phyloP scores from a whole-genome alignment of 495 filamentous ascomycete species.

The Aspergillus biplanus region DNA sequence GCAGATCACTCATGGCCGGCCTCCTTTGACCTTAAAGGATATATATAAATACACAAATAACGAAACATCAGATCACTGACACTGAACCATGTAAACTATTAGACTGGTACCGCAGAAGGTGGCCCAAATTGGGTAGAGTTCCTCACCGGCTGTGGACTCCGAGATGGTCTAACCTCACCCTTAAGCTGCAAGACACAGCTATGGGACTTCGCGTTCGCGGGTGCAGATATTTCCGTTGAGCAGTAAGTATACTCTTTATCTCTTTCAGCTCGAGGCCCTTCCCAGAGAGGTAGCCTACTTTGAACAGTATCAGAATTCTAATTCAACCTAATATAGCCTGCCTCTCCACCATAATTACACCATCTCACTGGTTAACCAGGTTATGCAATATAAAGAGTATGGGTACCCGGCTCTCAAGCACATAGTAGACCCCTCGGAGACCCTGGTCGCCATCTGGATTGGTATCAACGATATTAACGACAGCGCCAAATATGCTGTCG shows the following conservation, averaged over 20 bases:
- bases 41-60: neutral
- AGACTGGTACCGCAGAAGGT: constrained; percentile 49
- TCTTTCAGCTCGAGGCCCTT: neutral
- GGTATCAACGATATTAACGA: constrained; percentile 51
- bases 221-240: constrained; percentile 49
- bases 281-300: neutral
- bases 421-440: constrained; percentile 27
- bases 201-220: constrained; percentile 61
- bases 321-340: constrained; percentile 26
- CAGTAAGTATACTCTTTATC: constrained; percentile 30
- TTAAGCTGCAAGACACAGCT: constrained; percentile 46
- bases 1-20: neutral
- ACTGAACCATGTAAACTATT: neutral
- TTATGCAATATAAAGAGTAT: constrained; percentile 40
- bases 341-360: constrained; percentile 55
- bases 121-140: constrained; percentile 57
- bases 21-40: neutral
- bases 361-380: constrained; percentile 47
- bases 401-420: constrained; percentile 32
- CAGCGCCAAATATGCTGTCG: constrained; percentile 40
- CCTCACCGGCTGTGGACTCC: constrained; percentile 47
- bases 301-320: neutral
- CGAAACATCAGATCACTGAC: too few relatives aligned
- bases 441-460: constrained; percentile 48
- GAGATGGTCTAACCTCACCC: constrained; percentile 42